Conservation (phyloP, 106 monocot genomes). For the Alisma plantagoaquatica region DNA sequence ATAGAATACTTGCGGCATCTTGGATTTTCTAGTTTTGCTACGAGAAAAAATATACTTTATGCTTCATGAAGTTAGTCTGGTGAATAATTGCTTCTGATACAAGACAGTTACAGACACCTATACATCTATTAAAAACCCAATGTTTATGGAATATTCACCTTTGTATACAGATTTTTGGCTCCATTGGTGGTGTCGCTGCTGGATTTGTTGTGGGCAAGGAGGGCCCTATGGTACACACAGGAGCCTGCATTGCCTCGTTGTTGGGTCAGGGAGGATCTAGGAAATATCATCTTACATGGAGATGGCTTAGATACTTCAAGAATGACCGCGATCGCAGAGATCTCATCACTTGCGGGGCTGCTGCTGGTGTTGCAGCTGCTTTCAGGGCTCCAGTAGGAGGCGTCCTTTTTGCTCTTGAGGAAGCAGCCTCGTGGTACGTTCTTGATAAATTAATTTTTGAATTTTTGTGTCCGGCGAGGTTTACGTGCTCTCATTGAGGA, state of each 20-base stretch:
- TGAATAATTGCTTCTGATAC: no score
- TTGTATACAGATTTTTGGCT: constrained; percentile 91
- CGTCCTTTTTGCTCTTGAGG: constrained; percentile 95
- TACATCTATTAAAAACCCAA: no score
- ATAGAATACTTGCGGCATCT: no score
- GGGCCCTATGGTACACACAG: constrained; percentile 98
- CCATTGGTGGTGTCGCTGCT: constrained; percentile 80
- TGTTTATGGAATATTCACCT: no score
- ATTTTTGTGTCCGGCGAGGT: no score
- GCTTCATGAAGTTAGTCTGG: no score
- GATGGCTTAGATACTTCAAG: constrained; percentile 90
- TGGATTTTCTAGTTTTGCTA: no score
- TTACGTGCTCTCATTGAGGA: no score
- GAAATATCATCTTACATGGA: constrained; percentile 95
- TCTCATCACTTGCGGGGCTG: constrained; percentile 89
- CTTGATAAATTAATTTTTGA: no score
- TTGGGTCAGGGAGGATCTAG: constrained; percentile 94
- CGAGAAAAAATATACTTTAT: no score
- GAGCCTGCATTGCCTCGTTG: constrained; percentile 85
- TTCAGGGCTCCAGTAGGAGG: constrained; percentile 98
- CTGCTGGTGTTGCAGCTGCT: constrained; percentile 94
- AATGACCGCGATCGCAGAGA: constrained; percentile 89
- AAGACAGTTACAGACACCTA: no score
- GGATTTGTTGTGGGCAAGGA: constrained; percentile 95
- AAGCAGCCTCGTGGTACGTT: constrained; percentile 98